A percentile compares a stretch with the other conserved stretches of the same genome.
Conservation (phyloP, 1,284 basidiomycete species). For the Phlebopus sp. region DNA sequence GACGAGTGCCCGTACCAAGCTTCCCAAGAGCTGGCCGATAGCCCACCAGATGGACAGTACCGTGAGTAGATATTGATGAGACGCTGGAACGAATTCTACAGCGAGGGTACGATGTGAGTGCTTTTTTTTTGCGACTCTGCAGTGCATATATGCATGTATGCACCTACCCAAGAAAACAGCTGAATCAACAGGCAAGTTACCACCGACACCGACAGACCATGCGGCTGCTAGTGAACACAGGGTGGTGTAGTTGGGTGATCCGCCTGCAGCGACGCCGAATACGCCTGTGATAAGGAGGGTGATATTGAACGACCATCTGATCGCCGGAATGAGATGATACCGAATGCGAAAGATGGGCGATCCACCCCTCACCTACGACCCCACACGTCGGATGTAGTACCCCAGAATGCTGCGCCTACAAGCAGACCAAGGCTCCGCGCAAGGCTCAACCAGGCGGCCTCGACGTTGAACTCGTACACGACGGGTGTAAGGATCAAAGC, state of each 20-base stretch:
- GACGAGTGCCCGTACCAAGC: conserved; percentile 36
- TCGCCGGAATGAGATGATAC: neutral
- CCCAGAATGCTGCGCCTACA: conserved; percentile 57
- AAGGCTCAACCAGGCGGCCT: conserved; percentile 53
- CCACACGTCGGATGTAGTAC: conserved; percentile 45
- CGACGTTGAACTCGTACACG: conserved; percentile 52
- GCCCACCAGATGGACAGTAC: conserved; percentile 69
- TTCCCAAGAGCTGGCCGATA: conserved; percentile 54
- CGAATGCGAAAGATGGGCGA: neutral
- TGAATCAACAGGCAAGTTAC: conserved; percentile 34
- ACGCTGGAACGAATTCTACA: conserved; percentile 50
- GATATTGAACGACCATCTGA: conserved; percentile 23
- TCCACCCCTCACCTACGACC: conserved; percentile 46
- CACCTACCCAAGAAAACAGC: conserved; percentile 54
- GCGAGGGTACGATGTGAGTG: conserved; percentile 41
- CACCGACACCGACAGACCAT: conserved; percentile 56
- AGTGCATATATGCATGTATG: conserved; percentile 12
- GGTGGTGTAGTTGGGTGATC: conserved; percentile 48
- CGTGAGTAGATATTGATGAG: conserved; percentile 36
- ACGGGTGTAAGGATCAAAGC: conserved; percentile 56
- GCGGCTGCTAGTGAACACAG: conserved; percentile 51
- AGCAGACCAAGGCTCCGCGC: conserved; percentile 57
- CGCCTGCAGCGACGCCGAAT: conserved; percentile 59
- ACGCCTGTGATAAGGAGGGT: conserved; percentile 58
- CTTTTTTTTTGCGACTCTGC: neutral